Evolutionary conservation across 2,329 filamentous ascomycete genomes (phyloP).

Genomic region (Pseudofabraea citricarpa): DNA sequence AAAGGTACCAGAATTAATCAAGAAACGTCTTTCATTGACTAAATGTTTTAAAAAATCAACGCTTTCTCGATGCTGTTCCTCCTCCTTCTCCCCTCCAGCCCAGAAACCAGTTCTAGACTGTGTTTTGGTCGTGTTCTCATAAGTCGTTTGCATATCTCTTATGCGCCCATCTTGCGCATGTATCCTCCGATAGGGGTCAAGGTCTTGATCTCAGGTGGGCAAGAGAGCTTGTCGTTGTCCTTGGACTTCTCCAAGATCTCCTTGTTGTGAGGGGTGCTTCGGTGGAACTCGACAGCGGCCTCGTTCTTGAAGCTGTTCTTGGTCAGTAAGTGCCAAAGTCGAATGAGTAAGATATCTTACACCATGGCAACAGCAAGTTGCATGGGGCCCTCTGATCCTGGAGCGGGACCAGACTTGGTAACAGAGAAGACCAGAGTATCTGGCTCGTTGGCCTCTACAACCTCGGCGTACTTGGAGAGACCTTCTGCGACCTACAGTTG

Average conservation of each 20-base stretch:
- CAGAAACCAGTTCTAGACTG: not conserved
- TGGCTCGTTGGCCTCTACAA: constrained; percentile 1
- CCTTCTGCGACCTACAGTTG: not conserved
- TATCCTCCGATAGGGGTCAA: not conserved
- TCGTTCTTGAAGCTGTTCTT: not conserved
- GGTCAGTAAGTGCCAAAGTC: not conserved
- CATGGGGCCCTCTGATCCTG: not conserved
- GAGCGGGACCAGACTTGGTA: not conserved
- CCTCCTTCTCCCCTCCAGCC: too few species aligned
- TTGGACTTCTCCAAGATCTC: not conserved
- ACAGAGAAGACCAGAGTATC: not conserved
- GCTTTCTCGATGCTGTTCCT: too few species aligned
- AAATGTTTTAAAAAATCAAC: too few species aligned
- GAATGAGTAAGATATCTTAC: not conserved
- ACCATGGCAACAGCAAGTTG: not conserved
- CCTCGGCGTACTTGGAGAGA: not conserved
- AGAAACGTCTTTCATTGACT: not conserved
- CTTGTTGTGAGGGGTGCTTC: not conserved
- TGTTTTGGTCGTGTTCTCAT: too few species aligned
- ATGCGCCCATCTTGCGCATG: constrained; percentile 1
- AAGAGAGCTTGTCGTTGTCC: not conserved
- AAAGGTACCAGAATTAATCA: too few species aligned
- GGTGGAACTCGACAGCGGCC: not conserved
- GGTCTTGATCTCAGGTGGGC: not conserved
- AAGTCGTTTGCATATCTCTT: too few species aligned